A percentile compares a stretch with the other conserved stretches of the same genome.
These are phyloP conservation scores for Ligustrum vulgare DNA, from an alignment of 257 asterid species.

Conservation along the genomic window DNA sequence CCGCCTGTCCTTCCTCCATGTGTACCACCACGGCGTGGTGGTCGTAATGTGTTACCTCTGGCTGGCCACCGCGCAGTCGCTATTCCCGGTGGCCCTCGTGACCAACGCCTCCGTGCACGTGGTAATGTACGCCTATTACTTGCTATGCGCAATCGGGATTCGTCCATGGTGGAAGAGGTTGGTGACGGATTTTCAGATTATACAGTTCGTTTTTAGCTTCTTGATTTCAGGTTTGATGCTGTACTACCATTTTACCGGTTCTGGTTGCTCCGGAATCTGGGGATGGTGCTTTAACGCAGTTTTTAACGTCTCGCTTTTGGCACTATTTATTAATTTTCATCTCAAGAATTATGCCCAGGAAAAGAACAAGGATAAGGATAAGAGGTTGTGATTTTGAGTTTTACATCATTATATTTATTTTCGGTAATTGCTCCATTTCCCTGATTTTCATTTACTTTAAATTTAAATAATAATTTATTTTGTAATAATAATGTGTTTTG, in stretches of 20 bases:
- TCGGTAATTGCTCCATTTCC: not conserved
- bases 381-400: conserved; percentile 25
- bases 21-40: conserved; percentile 89
- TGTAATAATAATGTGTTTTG: too few species aligned
- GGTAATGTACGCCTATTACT: conserved; percentile 84
- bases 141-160: conserved; percentile 58
- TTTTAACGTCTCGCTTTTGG: conserved; percentile 79
- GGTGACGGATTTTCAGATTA: conserved; percentile 78
- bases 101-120: conserved; percentile 89
- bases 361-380: conserved; percentile 35
- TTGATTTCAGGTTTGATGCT: conserved; percentile 74
- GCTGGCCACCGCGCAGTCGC: conserved; percentile 69
- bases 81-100: conserved; percentile 86
- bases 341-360: conserved; percentile 58
- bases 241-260: conserved; percentile 56
- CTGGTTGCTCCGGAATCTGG: conserved; percentile 80
- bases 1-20: conserved; percentile 86
- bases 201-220: conserved; percentile 82
- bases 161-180: conserved; percentile 87
- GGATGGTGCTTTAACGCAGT: conserved; percentile 90
- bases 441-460: too few species aligned
- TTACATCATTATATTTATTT: not conserved
- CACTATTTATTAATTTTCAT: conserved; percentile 68
- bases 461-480: too few species aligned
- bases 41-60: conserved; percentile 79